Evolutionary conservation across 345 rosid genomes (phyloP), one percentile per base, ranked within the genome.

Genomic region (Cardiospermum halicacabum): DNA sequence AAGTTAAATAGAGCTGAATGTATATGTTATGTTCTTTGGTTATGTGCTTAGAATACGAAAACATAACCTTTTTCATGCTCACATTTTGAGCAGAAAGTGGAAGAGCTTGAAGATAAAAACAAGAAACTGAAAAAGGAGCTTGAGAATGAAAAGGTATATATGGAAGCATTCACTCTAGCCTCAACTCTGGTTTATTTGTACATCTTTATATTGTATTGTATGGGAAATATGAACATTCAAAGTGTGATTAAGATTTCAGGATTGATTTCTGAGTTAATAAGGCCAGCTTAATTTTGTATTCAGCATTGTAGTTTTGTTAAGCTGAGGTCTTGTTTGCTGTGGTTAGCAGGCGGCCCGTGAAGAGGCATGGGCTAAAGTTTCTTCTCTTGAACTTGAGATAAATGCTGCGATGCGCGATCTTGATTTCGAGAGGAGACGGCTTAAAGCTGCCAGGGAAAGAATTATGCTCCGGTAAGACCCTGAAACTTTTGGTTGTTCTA

Each of bases 301-400:
- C 34, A 63, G 58, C 48, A 28, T 61, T 37, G 49, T 12, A 32
- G 37, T 56, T 68, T 62, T 68, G 69, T 75, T 77, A 73, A 81
- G 82, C 87, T 91, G 96, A 89, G 81, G 65, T 64, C 68, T 81
- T 69, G 59, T 75, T 78, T 77, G 81, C 55, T 76, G 81, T 77
- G 34, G 96, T 72, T 94, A 94, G 99, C 99, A 94, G 99, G 89
- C 91, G 50, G 99, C 89, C 45, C 91, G 91, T 79, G 99, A 91
- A 83, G 96, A 87, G 74, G 99, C 99, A 36, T 87, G 97, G 96
- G 97, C 90, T 25, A 91, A 83, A 81, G 96, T 94, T 55, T 94
- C 97, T 69, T 74, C 82, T 45, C 84, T 94, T 63, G 96, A 91
- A 78, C 84, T 87, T 64, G 96, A 94, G 77, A 89, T 91, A 72